These are phyloP conservation scores for Russula virescens DNA, from an alignment of 768 basidiomycete species.

Conservation along the genomic window DNA sequence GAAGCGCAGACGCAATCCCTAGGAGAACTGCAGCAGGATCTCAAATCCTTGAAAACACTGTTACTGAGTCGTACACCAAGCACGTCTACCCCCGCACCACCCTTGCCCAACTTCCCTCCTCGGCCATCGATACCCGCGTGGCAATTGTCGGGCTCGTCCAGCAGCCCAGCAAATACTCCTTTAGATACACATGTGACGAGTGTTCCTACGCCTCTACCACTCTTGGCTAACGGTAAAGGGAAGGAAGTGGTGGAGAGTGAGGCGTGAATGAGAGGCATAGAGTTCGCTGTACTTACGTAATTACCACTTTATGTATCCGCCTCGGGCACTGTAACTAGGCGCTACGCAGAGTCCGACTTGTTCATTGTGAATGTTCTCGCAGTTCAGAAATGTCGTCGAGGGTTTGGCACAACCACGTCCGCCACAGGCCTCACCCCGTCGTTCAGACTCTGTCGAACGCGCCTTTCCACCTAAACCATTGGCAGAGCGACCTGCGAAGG, in stretches of 20 bases:
- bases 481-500: constrained; percentile 38
- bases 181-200: constrained; percentile 6
- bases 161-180: constrained; percentile 6
- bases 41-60: constrained; percentile 90
- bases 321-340: no score
- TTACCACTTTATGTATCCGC: no score
- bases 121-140: constrained; percentile 83
- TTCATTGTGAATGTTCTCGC: constrained; percentile 55
- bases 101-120: constrained; percentile 46
- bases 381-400: constrained; percentile 70
- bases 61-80: constrained; percentile 66
- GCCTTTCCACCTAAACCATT: constrained; percentile 27
- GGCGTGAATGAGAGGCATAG: neutral
- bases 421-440: constrained; percentile 31
- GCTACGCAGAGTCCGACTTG: no score
- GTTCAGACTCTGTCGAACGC: constrained; percentile 21
- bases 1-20: constrained; percentile 79
- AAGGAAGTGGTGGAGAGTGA: constrained; percentile 38
- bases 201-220: constrained; percentile 24
- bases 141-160: constrained; percentile 58
- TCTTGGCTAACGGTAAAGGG: constrained; percentile 46
- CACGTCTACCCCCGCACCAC: constrained; percentile 43
- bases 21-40: constrained; percentile 83
- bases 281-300: neutral
- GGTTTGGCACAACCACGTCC: constrained; percentile 49